phyloP scores from a whole-genome alignment of 1,284 basidiomycete species.

The Leccinum griseonigrum region DNA sequence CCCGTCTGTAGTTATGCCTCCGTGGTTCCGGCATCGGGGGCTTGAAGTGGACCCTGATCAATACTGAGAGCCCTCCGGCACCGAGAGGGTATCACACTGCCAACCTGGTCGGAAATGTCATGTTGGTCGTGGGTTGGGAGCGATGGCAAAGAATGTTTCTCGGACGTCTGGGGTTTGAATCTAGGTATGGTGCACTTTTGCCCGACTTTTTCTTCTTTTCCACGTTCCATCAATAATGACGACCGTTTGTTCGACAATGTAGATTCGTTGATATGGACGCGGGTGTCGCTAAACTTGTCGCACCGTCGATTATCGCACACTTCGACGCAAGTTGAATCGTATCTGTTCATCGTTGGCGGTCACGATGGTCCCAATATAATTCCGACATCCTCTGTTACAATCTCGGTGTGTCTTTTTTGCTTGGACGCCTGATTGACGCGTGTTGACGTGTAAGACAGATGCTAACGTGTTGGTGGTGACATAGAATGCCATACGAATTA shows the following conservation, averaged over 20 bases:
- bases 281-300: constrained; percentile 50
- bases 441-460: constrained; percentile 1
- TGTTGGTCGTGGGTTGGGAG: constrained; percentile 81
- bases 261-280: constrained; percentile 76
- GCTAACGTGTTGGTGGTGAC: constrained; percentile 17
- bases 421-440: background rate
- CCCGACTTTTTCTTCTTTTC: background rate
- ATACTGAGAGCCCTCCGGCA: constrained; percentile 49
- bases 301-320: constrained; percentile 84
- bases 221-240: constrained; percentile 1
- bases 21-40: constrained; percentile 30
- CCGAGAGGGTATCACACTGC: constrained; percentile 90
- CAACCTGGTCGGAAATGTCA: constrained; percentile 81
- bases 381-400: constrained; percentile 85
- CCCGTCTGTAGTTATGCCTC: constrained; percentile 26
- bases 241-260: background rate
- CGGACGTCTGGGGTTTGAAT: constrained; percentile 85
- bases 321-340: constrained; percentile 90
- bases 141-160: constrained; percentile 77
- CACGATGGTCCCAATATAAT: constrained; percentile 79
- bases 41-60: constrained; percentile 65
- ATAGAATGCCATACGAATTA: constrained; percentile 90
- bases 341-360: constrained; percentile 86
- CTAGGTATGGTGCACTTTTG: constrained; percentile 54
- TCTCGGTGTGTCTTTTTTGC: constrained; percentile 53